A percentile compares a stretch with the other conserved stretches of the same genome.
Conservation (phyloP, 1,284 basidiomycete species). For the Tilletiaria anomala region DNA sequence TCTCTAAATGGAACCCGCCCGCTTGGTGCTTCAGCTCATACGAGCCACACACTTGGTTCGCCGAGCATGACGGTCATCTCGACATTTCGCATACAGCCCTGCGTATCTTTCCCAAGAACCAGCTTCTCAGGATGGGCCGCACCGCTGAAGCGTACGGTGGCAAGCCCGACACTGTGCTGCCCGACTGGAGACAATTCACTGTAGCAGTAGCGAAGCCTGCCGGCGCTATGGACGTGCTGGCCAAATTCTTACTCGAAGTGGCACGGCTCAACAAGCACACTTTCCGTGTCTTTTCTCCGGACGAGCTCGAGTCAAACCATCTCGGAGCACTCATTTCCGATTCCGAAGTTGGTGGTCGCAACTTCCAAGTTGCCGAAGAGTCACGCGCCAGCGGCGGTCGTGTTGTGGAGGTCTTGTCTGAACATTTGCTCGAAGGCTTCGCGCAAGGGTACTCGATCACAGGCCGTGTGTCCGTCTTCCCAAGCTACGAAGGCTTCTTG, state of each 20-base stretch:
- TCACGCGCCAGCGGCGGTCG: conserved; percentile 55
- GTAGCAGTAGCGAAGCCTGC: conserved; percentile 44
- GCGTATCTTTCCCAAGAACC: conserved; percentile 48
- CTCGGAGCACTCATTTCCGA: conserved; percentile 58
- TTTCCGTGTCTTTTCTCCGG: conserved; percentile 82
- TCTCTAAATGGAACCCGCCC: conserved; percentile 45
- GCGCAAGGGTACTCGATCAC: conserved; percentile 70
- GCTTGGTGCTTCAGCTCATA: no score
- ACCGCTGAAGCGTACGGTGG: conserved; percentile 38
- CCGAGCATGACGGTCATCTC: conserved; percentile 44
- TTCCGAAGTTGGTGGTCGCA: conserved; percentile 44
- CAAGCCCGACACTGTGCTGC: conserved; percentile 44
- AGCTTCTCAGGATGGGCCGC: conserved; percentile 52
- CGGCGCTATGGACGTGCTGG: conserved; percentile 60
- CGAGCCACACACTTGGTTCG: conserved; percentile 33
- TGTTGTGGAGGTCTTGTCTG: conserved; percentile 71
- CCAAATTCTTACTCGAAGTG: conserved; percentile 45
- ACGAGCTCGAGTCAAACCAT: conserved; percentile 78
- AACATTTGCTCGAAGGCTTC: conserved; percentile 77
- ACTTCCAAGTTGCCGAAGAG: conserved; percentile 53
- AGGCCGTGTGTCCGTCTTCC: conserved; percentile 63
- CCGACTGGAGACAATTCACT: conserved; percentile 52
- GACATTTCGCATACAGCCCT: conserved; percentile 40
- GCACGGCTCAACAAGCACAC: conserved; percentile 52
- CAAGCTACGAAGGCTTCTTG: conserved; percentile 73